Evolutionary conservation across 768 basidiomycete species (phyloP).

Genomic region (Lactarius sanguifluus): DNA sequence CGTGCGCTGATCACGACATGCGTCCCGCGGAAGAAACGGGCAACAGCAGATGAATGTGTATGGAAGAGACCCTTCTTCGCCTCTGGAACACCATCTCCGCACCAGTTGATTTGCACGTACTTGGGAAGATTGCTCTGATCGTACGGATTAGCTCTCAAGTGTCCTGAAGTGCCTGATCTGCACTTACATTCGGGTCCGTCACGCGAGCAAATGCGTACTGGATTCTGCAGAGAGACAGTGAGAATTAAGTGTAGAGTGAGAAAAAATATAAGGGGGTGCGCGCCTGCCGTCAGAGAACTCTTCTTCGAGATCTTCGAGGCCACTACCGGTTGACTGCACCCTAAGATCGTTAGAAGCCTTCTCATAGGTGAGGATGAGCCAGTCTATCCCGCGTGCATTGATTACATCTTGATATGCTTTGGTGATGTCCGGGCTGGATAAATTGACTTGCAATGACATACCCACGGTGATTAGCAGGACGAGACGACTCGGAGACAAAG

Average conservation of each 20-base stretch:
- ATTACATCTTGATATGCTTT: conserved; percentile 77
- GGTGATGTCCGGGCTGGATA: conserved; percentile 68
- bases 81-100: conserved; percentile 94
- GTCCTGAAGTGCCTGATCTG: background rate
- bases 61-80: conserved; percentile 91
- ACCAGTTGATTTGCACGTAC: conserved; percentile 97
- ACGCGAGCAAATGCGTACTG: conserved; percentile 92
- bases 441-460: conserved; percentile 81
- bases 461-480: background rate
- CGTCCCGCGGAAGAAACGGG: conserved; percentile 74
- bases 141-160: background rate
- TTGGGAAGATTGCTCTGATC: conserved; percentile 77
- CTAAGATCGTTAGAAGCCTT: conserved; percentile 83
- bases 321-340: conserved; percentile 79
- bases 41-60: conserved; percentile 78
- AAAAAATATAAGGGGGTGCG: conserved; percentile 31
- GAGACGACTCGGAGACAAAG: background rate
- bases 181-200: conserved; percentile 75
- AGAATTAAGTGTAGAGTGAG: conserved; percentile 20
- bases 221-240: conserved; percentile 52
- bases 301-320: conserved; percentile 87
- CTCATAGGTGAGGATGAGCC: conserved; percentile 80
- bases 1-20: conserved; percentile 87
- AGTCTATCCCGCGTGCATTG: conserved; percentile 65
- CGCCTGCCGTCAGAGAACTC: conserved; percentile 94